Conservation (phyloP, 2,329 filamentous ascomycete genomes). For the Juglanconis sp. region DNA sequence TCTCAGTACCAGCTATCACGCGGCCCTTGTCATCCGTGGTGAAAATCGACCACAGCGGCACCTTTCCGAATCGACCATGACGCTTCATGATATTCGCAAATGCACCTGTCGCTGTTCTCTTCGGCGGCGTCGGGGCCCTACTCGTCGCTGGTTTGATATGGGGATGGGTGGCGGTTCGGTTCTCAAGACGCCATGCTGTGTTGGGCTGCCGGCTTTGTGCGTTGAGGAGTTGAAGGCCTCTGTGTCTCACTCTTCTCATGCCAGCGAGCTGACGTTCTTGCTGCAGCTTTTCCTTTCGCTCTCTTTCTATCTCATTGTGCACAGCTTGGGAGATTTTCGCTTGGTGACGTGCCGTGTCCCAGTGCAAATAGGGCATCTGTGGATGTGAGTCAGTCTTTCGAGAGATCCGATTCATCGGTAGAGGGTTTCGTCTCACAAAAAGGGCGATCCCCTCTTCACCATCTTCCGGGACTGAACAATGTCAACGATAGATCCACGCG, state of each 20-base stretch:
- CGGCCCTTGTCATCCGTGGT: conserved; percentile 5
- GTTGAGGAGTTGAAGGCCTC: conserved; percentile 12
- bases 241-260: conserved; percentile 11
- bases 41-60: conserved; percentile 5
- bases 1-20: conserved; percentile 9
- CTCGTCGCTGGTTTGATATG: not conserved
- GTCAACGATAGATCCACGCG: not conserved
- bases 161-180: not conserved
- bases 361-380: conserved; percentile 41
- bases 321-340: conserved; percentile 10
- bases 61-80: conserved; percentile 9
- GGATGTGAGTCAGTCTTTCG: not conserved
- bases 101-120: conserved; percentile 7
- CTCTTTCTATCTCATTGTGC: conserved; percentile 11
- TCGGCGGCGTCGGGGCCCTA: not conserved
- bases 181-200: conserved; percentile 15
- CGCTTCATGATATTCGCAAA: conserved; percentile 19
- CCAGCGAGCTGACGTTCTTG: conserved; percentile 6
- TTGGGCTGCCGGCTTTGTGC: conserved; percentile 14
- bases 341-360: conserved; percentile 31
- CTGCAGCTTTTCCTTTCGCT: conserved; percentile 8
- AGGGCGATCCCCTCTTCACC: not conserved
- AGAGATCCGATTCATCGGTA: too few species aligned
- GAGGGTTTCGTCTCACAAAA: not conserved
- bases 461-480: not conserved